Evolutionary conservation across 108 stramenopile species (phyloP), one percentile per base, ranked within the genome.

Genomic region (Nitzschia sp.): DNA sequence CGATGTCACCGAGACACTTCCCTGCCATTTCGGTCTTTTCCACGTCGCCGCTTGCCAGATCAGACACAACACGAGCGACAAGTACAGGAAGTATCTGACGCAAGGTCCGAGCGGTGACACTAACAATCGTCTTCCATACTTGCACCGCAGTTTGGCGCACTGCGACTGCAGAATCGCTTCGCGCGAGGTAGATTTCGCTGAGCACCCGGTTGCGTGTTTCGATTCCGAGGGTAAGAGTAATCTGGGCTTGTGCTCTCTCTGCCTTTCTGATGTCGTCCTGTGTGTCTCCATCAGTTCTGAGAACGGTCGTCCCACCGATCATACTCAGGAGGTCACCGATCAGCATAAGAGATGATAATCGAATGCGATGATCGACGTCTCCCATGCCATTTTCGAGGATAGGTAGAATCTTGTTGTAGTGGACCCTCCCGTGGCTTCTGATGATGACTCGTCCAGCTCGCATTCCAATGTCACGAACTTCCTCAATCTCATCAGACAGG

Each of bases 61-160:
- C 72, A 25, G 64, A 52, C 17, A 99, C 94, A 53, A 99, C 81
- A 46, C 86, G 88, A 46, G 73, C 77, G 28, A 98, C 95, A 55
- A 99, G 76, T 26, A 84, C 74, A 4, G 85, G 93, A 30, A 99
- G 86, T 61, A 99, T 96, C 69, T 99, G 97, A 41, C 91, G 80
- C 47, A 99, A 72, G 1, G 92, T 92, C 44, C 97, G 77, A 2
- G 94, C 95, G 11, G 98, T 98, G 58, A 98, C 97, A 53, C 85
- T 86, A 5, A 99, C 98, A 23, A 98, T 91, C 28, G 95, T 94
- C 86, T 99, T 99, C 98, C 98, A 99, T 27, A 97, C 98, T 74
- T 96, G 91, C 26, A 98, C 73, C 29, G 99, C 97, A 28, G 73
- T 75, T 65, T 97, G 97, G 4, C 99, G 91, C 45, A 98, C 99